These are phyloP conservation scores for Ascosphaera aggregata DNA, from an alignment of 2,329 filamentous ascomycete genomes.

Conservation along the genomic window DNA sequence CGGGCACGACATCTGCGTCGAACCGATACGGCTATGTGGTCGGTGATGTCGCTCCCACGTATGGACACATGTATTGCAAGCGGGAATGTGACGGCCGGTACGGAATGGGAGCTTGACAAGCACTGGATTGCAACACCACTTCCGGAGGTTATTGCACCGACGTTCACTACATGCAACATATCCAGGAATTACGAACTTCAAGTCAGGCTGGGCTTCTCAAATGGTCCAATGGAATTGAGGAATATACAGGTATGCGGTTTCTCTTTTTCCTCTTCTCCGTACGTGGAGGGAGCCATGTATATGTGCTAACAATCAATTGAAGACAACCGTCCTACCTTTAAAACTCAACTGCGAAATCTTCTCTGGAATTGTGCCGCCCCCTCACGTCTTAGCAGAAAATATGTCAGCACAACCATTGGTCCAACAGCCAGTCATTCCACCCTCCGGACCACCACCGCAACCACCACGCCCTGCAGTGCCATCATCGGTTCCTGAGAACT, in stretches of 20 bases:
- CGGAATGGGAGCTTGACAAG: slow-evolving; percentile 45
- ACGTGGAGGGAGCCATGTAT: too few species aligned
- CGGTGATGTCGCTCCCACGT: slow-evolving; percentile 47
- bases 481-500: slow-evolving; percentile 6
- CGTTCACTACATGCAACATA: slow-evolving; percentile 77
- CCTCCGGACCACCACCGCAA: slow-evolving; percentile 15
- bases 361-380: slow-evolving; percentile 67
- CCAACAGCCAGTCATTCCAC: slow-evolving; percentile 8
- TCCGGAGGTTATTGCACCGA: slow-evolving; percentile 69
- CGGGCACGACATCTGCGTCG: slow-evolving; percentile 52
- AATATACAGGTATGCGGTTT: slow-evolving; percentile 19
- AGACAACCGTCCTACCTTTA: slow-evolving; percentile 56
- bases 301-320: slow-evolving; percentile 11
- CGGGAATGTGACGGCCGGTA: slow-evolving; percentile 31
- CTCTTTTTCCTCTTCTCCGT: background rate
- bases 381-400: slow-evolving; percentile 48
- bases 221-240: slow-evolving; percentile 34
- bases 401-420: slow-evolving; percentile 10
- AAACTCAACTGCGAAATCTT: slow-evolving; percentile 60
- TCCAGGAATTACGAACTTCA: slow-evolving; percentile 63
- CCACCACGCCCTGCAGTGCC: slow-evolving; percentile 15
- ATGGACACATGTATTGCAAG: slow-evolving; percentile 47
- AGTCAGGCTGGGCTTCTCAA: slow-evolving; percentile 53
- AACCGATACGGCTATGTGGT: slow-evolving; percentile 49
- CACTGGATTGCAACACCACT: slow-evolving; percentile 51